Conservation (phyloP, 1,284 basidiomycete genomes). For the Leccinum griseonigrum region DNA sequence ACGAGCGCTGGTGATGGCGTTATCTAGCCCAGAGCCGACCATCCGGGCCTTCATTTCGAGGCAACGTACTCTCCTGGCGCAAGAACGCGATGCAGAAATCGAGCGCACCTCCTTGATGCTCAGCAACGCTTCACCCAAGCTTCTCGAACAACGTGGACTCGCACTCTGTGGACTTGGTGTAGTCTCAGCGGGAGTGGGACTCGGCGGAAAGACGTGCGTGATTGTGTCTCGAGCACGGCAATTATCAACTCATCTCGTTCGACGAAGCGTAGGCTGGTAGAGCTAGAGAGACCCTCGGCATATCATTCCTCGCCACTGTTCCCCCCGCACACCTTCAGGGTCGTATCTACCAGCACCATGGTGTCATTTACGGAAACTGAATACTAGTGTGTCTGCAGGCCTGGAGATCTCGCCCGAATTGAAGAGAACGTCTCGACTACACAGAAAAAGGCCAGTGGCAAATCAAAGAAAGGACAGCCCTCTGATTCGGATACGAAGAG, state of each 20-base stretch:
- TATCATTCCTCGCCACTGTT: conserved; percentile 72
- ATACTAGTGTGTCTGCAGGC: conserved; percentile 36
- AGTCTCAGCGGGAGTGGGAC: conserved; percentile 69
- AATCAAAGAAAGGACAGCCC: conserved; percentile 42
- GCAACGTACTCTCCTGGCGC: conserved; percentile 66
- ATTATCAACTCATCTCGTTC: conserved; percentile 3
- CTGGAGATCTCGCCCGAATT: conserved; percentile 82
- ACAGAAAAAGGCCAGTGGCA: conserved; percentile 43
- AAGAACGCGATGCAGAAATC: conserved; percentile 81
- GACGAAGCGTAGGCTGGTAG: conserved; percentile 66
- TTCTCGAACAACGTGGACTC: conserved; percentile 87
- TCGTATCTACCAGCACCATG: conserved; percentile 15
- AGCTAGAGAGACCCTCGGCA: conserved; percentile 81
- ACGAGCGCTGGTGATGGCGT: conserved; percentile 6
- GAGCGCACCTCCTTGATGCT: conserved; percentile 78
- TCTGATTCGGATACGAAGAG: conserved; percentile 36
- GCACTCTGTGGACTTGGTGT: conserved; percentile 76
- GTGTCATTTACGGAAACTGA: conserved; percentile 5
- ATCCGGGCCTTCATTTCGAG: conserved; percentile 67
- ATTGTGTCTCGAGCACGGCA: not conserved
- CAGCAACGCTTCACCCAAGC: conserved; percentile 79
- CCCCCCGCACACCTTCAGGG: conserved; percentile 85
- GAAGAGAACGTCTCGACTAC: conserved; percentile 59
- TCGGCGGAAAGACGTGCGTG: conserved; percentile 87
- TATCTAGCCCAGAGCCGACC: conserved; percentile 33